A percentile compares a stretch with the other conserved stretches of the same genome.
Conservation (phyloP, 441 rosid genomes). For the Erysimum cheiri region DNA sequence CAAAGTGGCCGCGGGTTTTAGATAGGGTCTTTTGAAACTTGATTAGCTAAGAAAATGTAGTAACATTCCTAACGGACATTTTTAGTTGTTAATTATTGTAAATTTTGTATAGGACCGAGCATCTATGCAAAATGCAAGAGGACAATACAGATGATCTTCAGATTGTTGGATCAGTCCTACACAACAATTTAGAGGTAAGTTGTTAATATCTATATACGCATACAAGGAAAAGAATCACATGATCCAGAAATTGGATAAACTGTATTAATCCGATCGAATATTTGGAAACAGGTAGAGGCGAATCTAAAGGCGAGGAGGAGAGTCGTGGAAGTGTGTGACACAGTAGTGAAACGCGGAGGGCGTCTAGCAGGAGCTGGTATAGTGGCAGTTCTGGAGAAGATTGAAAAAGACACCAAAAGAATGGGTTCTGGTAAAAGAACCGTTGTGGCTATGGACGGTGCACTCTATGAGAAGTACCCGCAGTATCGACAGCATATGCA, state of each 20-base stretch:
- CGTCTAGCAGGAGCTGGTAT: slow-evolving; percentile 91
- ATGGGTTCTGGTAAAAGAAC: slow-evolving; percentile 63
- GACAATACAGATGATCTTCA: slow-evolving; percentile 72
- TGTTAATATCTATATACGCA: not conserved
- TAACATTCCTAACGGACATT: not conserved
- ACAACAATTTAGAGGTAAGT: slow-evolving; percentile 58
- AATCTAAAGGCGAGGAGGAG: slow-evolving; percentile 55
- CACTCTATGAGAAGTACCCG: slow-evolving; percentile 75
- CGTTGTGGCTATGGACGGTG: slow-evolving; percentile 90
- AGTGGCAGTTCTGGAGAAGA: slow-evolving; percentile 79
- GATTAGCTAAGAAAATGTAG: not conserved
- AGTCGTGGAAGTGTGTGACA: slow-evolving; percentile 66
- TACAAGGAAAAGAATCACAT: slow-evolving; percentile 11
- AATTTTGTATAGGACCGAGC: slow-evolving; percentile 57
- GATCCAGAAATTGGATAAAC: not conserved
- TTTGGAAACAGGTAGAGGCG: slow-evolving; percentile 57
- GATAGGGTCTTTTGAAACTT: not conserved
- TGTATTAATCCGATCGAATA: not conserved
- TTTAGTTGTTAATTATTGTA: not conserved
- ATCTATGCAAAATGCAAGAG: slow-evolving; percentile 74
- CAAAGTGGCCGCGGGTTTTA: not conserved
- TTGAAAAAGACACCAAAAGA: slow-evolving; percentile 72
- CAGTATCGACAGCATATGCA: slow-evolving; percentile 68
- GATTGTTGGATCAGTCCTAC: slow-evolving; percentile 63
- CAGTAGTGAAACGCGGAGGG: slow-evolving; percentile 77